Evolutionary conservation across 2,329 filamentous ascomycete genomes (phyloP).

Genomic region (Arachnopeziza araneosa): DNA sequence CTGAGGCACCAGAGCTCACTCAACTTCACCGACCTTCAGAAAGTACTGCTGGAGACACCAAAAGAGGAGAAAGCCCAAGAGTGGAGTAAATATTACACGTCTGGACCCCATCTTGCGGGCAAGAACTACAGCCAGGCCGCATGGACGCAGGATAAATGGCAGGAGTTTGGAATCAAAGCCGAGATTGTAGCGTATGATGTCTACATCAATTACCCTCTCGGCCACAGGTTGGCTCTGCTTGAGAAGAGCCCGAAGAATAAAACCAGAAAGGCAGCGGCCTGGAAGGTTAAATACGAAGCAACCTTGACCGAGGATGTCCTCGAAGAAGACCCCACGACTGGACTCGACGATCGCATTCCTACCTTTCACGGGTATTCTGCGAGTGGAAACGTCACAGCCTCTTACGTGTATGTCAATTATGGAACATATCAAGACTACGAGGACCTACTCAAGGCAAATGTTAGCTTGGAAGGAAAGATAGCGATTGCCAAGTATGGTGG

Average conservation of each 20-base stretch:
- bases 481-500: slow-evolving; percentile 80
- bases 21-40: slow-evolving; percentile 46
- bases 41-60: slow-evolving; percentile 54
- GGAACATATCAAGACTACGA: slow-evolving; percentile 83
- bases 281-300: slow-evolving; percentile 72
- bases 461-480: slow-evolving; percentile 78
- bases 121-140: slow-evolving; percentile 66
- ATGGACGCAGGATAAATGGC: slow-evolving; percentile 72
- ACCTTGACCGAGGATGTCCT: slow-evolving; percentile 79
- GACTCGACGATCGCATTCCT: slow-evolving; percentile 66
- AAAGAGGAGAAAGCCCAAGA: slow-evolving; percentile 53
- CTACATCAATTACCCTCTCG: slow-evolving; percentile 72
- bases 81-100: slow-evolving; percentile 75
- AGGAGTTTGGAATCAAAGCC: slow-evolving; percentile 62
- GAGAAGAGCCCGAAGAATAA: slow-evolving; percentile 36
- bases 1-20: slow-evolving; percentile 23
- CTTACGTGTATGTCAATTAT: slow-evolving; percentile 87
- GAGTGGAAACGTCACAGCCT: slow-evolving; percentile 82
- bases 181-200: slow-evolving; percentile 66
- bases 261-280: slow-evolving; percentile 36
- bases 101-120: slow-evolving; percentile 70
- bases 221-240: slow-evolving; percentile 63
- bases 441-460: slow-evolving; percentile 68
- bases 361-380: slow-evolving; percentile 95
- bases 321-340: slow-evolving; percentile 74